A percentile compares a stretch with the other conserved stretches of the same genome.
These are phyloP conservation scores for Echinosophora koreensis DNA, from an alignment of 306 rosid species.

Conservation along the genomic window DNA sequence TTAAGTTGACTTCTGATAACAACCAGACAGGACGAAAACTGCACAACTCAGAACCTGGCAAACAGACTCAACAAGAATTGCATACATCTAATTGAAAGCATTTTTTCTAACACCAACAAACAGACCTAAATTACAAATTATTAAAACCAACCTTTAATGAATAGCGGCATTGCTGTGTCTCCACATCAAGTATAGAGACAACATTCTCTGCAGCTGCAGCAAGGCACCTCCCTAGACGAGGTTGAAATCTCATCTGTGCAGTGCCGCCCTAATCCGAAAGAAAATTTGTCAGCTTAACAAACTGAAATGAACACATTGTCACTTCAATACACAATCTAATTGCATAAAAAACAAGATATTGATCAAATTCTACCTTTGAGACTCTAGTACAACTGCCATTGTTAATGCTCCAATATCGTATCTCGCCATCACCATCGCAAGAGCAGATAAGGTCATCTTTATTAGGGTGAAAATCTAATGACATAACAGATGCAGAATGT, in stretches of 20 bases:
- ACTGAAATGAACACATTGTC: slow-evolving; percentile 16
- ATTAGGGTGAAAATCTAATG: slow-evolving; percentile 97
- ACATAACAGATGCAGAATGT: slow-evolving; percentile 79
- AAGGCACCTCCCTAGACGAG: slow-evolving; percentile 83
- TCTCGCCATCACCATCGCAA: slow-evolving; percentile 92
- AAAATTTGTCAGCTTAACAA: slow-evolving; percentile 35
- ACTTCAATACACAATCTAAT: neutral
- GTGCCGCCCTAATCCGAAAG: slow-evolving; percentile 75
- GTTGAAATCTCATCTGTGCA: slow-evolving; percentile 94
- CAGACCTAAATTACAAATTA: neutral
- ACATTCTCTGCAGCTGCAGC: slow-evolving; percentile 92
- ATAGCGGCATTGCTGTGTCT: slow-evolving; percentile 76
- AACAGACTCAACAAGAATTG: neutral
- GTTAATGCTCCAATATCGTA: slow-evolving; percentile 95
- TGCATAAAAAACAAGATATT: neutral
- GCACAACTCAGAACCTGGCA: neutral
- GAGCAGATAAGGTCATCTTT: slow-evolving; percentile 93
- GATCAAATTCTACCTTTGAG: slow-evolving; percentile 65
- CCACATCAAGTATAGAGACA: slow-evolving; percentile 91
- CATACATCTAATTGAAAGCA: slow-evolving; percentile 1
- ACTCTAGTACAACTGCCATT: slow-evolving; percentile 79
- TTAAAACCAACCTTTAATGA: slow-evolving; percentile 69
- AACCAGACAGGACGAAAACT: neutral
- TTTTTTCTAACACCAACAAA: slow-evolving; percentile 1
- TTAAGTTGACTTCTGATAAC: neutral